Evolutionary conservation across 2,329 filamentous ascomycete species (phyloP), one percentile per base, ranked within the genome.

Genomic region (Cytospora piceae): DNA sequence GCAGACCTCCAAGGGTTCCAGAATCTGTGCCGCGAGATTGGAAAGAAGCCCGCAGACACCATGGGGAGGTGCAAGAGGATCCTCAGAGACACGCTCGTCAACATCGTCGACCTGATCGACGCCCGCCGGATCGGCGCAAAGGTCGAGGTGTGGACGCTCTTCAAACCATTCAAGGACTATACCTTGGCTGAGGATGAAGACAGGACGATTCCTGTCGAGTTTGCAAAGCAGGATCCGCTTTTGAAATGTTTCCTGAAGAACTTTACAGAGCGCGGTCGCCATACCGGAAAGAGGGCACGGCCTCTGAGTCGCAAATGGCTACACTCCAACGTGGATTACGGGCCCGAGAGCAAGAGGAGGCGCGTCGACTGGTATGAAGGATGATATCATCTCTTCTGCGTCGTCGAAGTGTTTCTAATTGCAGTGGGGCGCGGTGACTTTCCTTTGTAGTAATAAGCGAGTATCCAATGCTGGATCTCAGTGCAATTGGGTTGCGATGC

Each of bases 21-120:
- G n/a, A 9, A n/a, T 14, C 32, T 62, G 60, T 62, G 60, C 11
- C 8, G n/a, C 1, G 60, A 29, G 12, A 53, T 62, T 9, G 52
- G 60, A 0, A 51, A 37, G 37, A 4, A 1, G 3, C 39, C 52
- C 9, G 60, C 52, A 3, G 29, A 37, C 1, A 56, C 37, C 15
- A 3, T 29, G 0, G 29, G 1, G 12, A 15, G 46, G 11, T 62
- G 60, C n/a, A 4, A 31, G 17, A 17, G 1, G 0, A 56, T 49
- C 9, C 60, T 62, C 29, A 62, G 20, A 3, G n/a, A 17, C 5
- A 62, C 39, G 9, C 39, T 62, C 29, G 27, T 62, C 60, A 62
- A 62, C 39, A 56, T 62, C 7, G 53, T 62, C 9, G 60, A 62
- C 53, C 11, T 62, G 2, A 37, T 62, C 11, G 60, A 62, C n/a